Evolutionary conservation across 441 rosid genomes (phyloP).

Genomic region (Omphalea diandra): DNA sequence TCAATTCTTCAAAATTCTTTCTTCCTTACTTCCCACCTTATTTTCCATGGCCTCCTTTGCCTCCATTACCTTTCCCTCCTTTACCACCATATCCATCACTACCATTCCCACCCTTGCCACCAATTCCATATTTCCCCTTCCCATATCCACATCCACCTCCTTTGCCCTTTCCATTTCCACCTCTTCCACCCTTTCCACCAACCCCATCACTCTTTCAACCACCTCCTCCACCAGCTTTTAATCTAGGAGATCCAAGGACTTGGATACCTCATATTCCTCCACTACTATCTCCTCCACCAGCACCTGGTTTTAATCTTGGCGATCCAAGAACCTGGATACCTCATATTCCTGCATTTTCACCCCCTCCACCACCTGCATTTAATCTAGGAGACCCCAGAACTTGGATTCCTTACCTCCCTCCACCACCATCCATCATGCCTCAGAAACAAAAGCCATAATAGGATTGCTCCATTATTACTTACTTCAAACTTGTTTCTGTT

Average conservation of each 20-base stretch:
- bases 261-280: constrained; percentile 32
- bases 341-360: constrained; percentile 14
- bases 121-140: constrained; percentile 21
- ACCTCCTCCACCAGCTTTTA: constrained; percentile 33
- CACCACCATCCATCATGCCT: constrained; percentile 43
- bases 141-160: constrained; percentile 25
- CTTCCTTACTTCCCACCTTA: constrained; percentile 57
- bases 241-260: constrained; percentile 34
- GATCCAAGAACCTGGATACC: constrained; percentile 42
- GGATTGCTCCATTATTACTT: constrained; percentile 21
- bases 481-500: not conserved
- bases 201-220: constrained; percentile 15
- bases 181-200: too few species aligned
- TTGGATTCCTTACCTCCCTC: constrained; percentile 36
- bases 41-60: constrained; percentile 47
- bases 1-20: constrained; percentile 48
- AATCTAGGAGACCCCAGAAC: constrained; percentile 39
- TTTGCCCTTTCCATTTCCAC: constrained; percentile 23
- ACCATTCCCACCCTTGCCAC: too few species aligned
- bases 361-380: constrained; percentile 27
- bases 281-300: constrained; percentile 11
- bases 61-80: constrained; percentile 17
- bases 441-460: constrained; percentile 35
- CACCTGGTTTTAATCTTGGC: constrained; percentile 25
- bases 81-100: too few species aligned